These are phyloP conservation scores for Colletotrichum sp. DNA, from an alignment of 2,329 filamentous ascomycete genomes.

Conservation along the genomic window DNA sequence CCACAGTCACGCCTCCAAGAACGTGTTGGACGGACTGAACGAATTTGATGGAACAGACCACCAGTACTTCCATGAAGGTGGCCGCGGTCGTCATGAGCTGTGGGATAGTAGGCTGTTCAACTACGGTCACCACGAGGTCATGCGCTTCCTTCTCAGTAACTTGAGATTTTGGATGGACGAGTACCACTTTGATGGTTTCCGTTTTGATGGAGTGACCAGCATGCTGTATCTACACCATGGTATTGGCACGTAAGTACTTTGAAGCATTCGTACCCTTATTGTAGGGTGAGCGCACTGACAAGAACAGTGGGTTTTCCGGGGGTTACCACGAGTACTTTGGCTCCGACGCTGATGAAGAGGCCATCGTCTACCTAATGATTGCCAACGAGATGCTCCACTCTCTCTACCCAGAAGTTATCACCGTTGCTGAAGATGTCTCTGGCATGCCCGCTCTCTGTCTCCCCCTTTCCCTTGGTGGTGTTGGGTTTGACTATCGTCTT, in stretches of 20 bases:
- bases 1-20: conserved; percentile 98
- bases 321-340: conserved; percentile 99
- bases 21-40: conserved; percentile 92
- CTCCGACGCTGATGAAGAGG: conserved; percentile 86
- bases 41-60: conserved; percentile 95
- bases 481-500: conserved; percentile 96
- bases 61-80: conserved; percentile 91
- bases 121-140: conserved; percentile 91
- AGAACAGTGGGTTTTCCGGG: conserved; percentile 85
- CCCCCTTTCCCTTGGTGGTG: conserved; percentile 81
- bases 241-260: conserved; percentile 85
- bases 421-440: conserved; percentile 95
- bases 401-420: conserved; percentile 88
- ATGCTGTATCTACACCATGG: conserved; percentile 98
- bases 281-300: conserved; percentile 25
- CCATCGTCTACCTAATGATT: conserved; percentile 92
- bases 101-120: conserved; percentile 99
- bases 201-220: conserved; percentile 97
- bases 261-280: neutral
- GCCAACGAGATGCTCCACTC: conserved; percentile 95
- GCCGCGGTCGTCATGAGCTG: conserved; percentile 84
- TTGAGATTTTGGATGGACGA: conserved; percentile 99
- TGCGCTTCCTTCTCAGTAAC: conserved; percentile 96
- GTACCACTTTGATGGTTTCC: conserved; percentile 94
- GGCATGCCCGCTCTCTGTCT: conserved; percentile 98